Percentiles rank a stretch among this genome's conserved stretches.
These are phyloP conservation scores for Maudiozyma pseudohumilis DNA, from an alignment of 805 yeast species.

Conservation along the genomic window DNA sequence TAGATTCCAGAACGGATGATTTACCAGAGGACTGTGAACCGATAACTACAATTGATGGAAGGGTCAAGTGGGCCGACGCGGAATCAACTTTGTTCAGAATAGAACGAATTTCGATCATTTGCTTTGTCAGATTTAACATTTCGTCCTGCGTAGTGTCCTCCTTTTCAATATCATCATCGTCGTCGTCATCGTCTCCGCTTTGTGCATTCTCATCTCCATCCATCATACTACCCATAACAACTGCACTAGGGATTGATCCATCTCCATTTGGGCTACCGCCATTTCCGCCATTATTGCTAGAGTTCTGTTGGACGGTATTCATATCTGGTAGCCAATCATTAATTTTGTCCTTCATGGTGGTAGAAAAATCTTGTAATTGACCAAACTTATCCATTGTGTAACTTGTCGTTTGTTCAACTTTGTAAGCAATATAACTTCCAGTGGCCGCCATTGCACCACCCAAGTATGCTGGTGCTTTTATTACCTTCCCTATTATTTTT, in stretches of 20 bases:
- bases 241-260: slow-evolving; percentile 18
- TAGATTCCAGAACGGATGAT: slow-evolving; percentile 88
- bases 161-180: slow-evolving; percentile 43
- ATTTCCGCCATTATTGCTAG: slow-evolving; percentile 50
- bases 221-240: slow-evolving; percentile 20
- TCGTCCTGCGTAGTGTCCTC: slow-evolving; percentile 60
- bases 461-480: slow-evolving; percentile 64
- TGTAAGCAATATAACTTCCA: slow-evolving; percentile 84
- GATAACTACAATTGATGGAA: slow-evolving; percentile 92
- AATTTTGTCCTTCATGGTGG: slow-evolving; percentile 38
- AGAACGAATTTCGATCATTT: slow-evolving; percentile 91
- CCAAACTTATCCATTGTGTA: slow-evolving; percentile 60
- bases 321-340: slow-evolving; percentile 21
- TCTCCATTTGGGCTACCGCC: slow-evolving; percentile 34
- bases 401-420: slow-evolving; percentile 75
- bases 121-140: slow-evolving; percentile 81
- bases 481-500: slow-evolving; percentile 43
- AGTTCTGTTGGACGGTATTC: slow-evolving; percentile 30
- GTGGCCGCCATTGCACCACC: slow-evolving; percentile 94
- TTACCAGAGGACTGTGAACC: slow-evolving; percentile 98
- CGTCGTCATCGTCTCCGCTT: slow-evolving; percentile 33
- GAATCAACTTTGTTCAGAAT: slow-evolving; percentile 68
- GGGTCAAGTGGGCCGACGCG: slow-evolving; percentile 57
- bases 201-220: slow-evolving; percentile 35
- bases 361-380: slow-evolving; percentile 52